Percentiles rank a stretch among this genome's conserved stretches.
Conservation (phyloP, 495 filamentous ascomycete genomes). For the Saxispiralis lemnorum region DNA sequence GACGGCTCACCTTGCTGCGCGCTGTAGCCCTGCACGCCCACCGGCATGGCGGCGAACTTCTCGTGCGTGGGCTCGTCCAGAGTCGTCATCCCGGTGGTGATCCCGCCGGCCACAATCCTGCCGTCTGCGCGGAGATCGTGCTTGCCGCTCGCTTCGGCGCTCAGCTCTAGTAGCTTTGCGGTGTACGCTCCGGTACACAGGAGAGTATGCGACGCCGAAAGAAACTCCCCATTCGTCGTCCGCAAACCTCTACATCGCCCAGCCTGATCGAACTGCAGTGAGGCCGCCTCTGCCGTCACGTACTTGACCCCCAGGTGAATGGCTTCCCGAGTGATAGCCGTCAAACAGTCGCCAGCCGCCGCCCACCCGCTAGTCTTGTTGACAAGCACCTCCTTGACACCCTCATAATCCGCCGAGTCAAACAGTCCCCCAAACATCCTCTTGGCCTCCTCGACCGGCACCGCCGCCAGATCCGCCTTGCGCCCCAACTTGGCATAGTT, state of each 20-base stretch:
- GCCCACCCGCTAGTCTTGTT: conserved; percentile 45
- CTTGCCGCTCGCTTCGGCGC: conserved; percentile 26
- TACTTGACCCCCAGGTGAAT: conserved; percentile 36
- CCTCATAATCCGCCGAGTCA: conserved; percentile 34
- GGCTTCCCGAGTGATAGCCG: conserved; percentile 28
- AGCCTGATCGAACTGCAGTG: conserved; percentile 27
- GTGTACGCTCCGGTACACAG: conserved; percentile 43
- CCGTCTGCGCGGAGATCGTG: conserved; percentile 31
- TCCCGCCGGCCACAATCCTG: conserved; percentile 38
- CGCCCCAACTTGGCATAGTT: conserved; percentile 33
- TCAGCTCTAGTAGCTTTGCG: conserved; percentile 37
- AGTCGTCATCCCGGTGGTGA: conserved; percentile 30
- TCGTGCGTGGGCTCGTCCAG: conserved; percentile 4
- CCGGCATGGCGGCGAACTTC: conserved; percentile 4
- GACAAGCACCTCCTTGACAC: conserved; percentile 30
- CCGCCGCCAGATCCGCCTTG: conserved; percentile 24
- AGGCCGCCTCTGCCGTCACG: conserved; percentile 29
- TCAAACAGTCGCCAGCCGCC: conserved; percentile 37
- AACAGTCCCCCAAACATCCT: conserved; percentile 34
- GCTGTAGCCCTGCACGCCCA: conserved; percentile 8
- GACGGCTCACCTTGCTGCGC: conserved; percentile 1
- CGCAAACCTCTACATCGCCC: conserved; percentile 32
- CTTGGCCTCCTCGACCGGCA: conserved; percentile 30
- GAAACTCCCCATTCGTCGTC: conserved; percentile 24
- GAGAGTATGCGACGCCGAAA: conserved; percentile 31